These are phyloP conservation scores for Boletus fagicola DNA, from an alignment of 768 basidiomycete genomes.

Conservation along the genomic window DNA sequence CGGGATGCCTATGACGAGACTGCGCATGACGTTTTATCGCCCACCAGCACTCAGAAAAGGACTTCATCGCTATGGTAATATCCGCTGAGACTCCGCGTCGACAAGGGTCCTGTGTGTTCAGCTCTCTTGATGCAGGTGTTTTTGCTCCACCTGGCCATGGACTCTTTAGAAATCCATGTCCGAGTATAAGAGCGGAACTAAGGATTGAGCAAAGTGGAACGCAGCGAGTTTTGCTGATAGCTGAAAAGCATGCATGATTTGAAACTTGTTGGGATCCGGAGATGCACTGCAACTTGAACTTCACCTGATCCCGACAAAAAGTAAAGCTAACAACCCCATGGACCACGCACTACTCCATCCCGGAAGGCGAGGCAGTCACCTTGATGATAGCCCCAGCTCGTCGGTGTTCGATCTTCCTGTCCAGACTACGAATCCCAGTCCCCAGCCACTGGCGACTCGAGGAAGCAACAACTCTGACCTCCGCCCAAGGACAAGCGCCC, in stretches of 20 bases:
- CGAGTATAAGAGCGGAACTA: neutral
- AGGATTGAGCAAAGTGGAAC: no score
- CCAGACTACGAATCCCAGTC: constrained; percentile 30
- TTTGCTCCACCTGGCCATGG: neutral
- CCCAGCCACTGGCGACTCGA: constrained; percentile 21
- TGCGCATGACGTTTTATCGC: neutral
- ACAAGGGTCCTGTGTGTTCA: neutral
- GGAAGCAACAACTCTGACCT: constrained; percentile 8
- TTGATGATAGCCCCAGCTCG: constrained; percentile 56
- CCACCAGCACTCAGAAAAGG: neutral
- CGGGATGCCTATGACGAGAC: no score
- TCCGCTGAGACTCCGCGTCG: neutral
- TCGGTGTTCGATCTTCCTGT: constrained; percentile 74
- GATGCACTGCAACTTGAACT: neutral
- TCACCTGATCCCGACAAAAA: neutral
- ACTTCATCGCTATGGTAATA: neutral
- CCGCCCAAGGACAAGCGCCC: neutral
- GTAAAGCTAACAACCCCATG: constrained; percentile 7
- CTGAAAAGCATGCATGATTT: neutral
- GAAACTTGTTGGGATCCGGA: neutral
- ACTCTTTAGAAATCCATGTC: neutral
- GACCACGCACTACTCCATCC: constrained; percentile 14
- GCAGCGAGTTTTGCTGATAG: no score
- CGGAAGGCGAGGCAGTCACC: constrained; percentile 3
- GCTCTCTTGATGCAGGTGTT: neutral